Evolutionary conservation across 164 flowering plant genomes (phyloP).

Genomic region (Macadamia integrifolia): DNA sequence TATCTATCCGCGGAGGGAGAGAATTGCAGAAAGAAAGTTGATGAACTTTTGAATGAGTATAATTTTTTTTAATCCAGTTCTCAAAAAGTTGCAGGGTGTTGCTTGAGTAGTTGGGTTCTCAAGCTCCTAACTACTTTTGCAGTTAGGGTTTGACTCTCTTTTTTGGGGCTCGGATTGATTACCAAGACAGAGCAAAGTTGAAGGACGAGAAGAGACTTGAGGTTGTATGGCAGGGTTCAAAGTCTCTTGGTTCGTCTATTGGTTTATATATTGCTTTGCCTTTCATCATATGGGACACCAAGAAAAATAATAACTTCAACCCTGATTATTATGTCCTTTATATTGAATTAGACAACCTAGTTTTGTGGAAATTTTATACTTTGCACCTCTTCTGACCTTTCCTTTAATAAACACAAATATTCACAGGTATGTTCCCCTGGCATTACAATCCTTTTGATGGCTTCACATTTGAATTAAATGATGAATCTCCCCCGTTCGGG

Average conservation of each 20-base stretch:
- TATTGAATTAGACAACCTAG: not conserved
- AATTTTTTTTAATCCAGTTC: not conserved
- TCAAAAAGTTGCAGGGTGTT: not conserved
- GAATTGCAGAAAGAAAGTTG: too few relatives aligned
- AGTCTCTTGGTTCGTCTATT: slow-evolving; percentile 56
- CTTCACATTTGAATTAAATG: slow-evolving; percentile 56
- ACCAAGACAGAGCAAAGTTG: slow-evolving; percentile 84
- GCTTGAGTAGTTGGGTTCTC: too few relatives aligned
- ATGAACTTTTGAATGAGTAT: not conserved
- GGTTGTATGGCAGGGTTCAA: slow-evolving; percentile 88
- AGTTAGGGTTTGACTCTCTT: slow-evolving; percentile 85
- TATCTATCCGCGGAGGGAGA: too few relatives aligned
- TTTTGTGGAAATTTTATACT: not conserved
- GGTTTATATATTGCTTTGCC: not conserved
- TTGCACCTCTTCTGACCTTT: not conserved
- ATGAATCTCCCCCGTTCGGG: slow-evolving; percentile 50
- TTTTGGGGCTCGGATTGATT: slow-evolving; percentile 79
- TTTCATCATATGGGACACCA: not conserved
- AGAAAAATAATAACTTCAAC: not conserved
- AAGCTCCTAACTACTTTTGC: not conserved
- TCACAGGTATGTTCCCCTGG: slow-evolving; percentile 56
- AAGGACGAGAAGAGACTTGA: slow-evolving; percentile 72
- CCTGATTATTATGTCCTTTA: not conserved
- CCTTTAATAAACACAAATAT: slow-evolving; percentile 30
- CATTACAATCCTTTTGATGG: slow-evolving; percentile 55